Percentiles rank a stretch among this genome's conserved stretches.
Conservation (phyloP, 495 filamentous ascomycete species). For the Entonaema liquescens region DNA sequence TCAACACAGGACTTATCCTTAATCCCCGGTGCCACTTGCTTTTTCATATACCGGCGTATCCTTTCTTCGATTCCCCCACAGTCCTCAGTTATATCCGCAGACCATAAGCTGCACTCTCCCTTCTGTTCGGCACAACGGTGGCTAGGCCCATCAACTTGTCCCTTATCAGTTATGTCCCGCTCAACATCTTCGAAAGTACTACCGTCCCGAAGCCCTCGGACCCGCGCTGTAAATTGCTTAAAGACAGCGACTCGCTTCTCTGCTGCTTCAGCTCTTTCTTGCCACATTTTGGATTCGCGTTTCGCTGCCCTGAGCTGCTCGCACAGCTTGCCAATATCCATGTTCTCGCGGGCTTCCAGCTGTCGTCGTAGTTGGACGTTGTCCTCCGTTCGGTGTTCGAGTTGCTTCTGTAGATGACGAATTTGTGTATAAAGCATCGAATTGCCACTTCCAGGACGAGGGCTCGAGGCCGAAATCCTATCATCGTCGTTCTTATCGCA, state of each 20-base stretch:
- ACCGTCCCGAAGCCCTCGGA: slow-evolving; percentile 38
- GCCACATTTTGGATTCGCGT: slow-evolving; percentile 58
- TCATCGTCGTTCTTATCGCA: slow-evolving; percentile 11
- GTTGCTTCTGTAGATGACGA: slow-evolving; percentile 53
- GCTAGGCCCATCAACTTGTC: slow-evolving; percentile 23
- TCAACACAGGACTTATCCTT: not conserved
- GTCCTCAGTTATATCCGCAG: slow-evolving; percentile 28
- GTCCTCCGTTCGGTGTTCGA: slow-evolving; percentile 54
- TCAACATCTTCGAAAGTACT: not conserved
- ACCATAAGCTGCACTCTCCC: not conserved
- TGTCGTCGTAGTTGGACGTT: slow-evolving; percentile 50
- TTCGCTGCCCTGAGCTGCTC: slow-evolving; percentile 56
- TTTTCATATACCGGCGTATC: slow-evolving; percentile 18
- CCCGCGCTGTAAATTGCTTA: slow-evolving; percentile 43
- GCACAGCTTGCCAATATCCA: slow-evolving; percentile 53
- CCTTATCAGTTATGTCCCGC: not conserved
- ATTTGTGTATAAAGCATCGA: slow-evolving; percentile 57
- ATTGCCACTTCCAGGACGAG: slow-evolving; percentile 41
- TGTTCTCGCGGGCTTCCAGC: slow-evolving; percentile 49
- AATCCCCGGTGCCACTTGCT: not conserved
- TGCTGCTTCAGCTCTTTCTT: slow-evolving; percentile 57
- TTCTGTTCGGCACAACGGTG: not conserved
- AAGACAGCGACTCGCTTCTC: slow-evolving; percentile 57
- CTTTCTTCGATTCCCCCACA: slow-evolving; percentile 18
- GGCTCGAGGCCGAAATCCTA: slow-evolving; percentile 14